phyloP scores from a whole-genome alignment of 2,329 filamentous ascomycete genomes.

The Blastomyces gilchristii region DNA sequence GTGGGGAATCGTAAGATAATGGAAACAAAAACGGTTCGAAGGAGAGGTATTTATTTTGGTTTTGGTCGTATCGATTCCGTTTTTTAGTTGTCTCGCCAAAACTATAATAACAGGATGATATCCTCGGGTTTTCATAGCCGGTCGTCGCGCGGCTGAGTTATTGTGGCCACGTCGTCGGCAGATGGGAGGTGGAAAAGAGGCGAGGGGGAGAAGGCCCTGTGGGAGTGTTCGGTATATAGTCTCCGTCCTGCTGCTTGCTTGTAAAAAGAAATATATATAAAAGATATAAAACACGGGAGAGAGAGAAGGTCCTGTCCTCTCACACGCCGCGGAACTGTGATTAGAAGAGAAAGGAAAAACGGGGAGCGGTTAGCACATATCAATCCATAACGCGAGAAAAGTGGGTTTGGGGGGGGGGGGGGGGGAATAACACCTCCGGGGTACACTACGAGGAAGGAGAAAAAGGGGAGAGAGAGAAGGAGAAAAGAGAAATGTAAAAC shows the following conservation, averaged over 20 bases:
- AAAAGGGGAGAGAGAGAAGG: background rate
- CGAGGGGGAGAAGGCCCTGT: background rate
- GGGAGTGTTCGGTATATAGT: background rate
- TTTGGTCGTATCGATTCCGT: too few relatives aligned
- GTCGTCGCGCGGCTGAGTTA: background rate
- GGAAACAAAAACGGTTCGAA: too few relatives aligned
- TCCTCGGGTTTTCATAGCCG: background rate
- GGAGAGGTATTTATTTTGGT: background rate
- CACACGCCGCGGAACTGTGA: constrained; percentile 1
- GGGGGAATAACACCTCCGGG: background rate
- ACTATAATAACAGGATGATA: background rate
- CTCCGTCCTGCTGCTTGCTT: background rate
- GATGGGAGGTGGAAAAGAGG: background rate
- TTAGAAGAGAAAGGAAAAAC: background rate
- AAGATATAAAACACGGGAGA: background rate
- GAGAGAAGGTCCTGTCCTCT: background rate
- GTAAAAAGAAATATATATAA: background rate
- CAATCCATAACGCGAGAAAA: background rate
- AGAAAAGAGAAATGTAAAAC: constrained; percentile 27
- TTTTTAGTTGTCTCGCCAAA: too few relatives aligned
- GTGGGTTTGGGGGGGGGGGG: background rate
- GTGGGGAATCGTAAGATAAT: too few relatives aligned
- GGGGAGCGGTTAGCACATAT: background rate
- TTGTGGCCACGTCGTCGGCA: background rate
- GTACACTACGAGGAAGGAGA: background rate